A percentile compares a stretch with the other conserved stretches of the same genome.
Conservation (phyloP, 345 rosid species). For the Arabidopsis arenosa region DNA sequence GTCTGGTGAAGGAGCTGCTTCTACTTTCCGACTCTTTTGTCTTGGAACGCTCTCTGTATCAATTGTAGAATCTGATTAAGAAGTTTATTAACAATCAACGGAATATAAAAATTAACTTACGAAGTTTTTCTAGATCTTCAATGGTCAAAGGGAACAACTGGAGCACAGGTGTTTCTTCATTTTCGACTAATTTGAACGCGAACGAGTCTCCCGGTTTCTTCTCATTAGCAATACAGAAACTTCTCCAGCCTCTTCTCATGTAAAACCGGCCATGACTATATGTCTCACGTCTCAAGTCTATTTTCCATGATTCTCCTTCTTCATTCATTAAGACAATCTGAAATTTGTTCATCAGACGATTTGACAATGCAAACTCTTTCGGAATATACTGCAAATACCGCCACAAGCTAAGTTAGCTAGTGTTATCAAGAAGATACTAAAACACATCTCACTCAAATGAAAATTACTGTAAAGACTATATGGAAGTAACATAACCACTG, state of each 20-base stretch:
- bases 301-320: conserved; percentile 13
- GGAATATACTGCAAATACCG: conserved; percentile 30
- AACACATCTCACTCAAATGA: not conserved
- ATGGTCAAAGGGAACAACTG: not conserved
- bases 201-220: conserved; percentile 27
- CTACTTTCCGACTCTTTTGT: not conserved
- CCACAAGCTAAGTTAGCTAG: conserved; percentile 1
- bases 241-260: conserved; percentile 38
- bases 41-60: not conserved
- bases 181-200: conserved; percentile 4
- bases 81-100: not conserved
- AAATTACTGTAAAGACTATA: not conserved
- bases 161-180: conserved; percentile 24
- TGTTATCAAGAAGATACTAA: not conserved
- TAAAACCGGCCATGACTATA: not conserved
- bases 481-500: conserved; percentile 32
- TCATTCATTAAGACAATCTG: conserved; percentile 28
- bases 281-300: not conserved
- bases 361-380: not conserved
- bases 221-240: conserved; percentile 35
- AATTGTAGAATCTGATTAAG: not conserved
- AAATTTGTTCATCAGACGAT: conserved; percentile 10
- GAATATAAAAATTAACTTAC: not conserved
- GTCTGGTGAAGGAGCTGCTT: conserved; percentile 8
- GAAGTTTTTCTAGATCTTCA: not conserved